Percentiles rank a stretch among this genome's conserved stretches.
Conservation (phyloP, 2,329 filamentous ascomycete species). For the Colletotrichum musicola region DNA sequence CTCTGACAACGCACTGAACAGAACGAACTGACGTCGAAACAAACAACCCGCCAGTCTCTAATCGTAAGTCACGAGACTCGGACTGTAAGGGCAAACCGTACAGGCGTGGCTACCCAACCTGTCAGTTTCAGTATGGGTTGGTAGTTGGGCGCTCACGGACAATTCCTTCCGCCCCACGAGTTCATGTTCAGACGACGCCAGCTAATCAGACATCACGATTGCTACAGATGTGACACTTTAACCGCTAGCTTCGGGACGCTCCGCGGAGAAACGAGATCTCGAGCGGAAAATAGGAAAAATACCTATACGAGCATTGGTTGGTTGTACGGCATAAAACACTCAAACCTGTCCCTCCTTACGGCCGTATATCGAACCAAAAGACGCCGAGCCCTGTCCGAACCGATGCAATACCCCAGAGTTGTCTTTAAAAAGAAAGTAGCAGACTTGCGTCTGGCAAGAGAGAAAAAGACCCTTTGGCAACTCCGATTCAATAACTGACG, state of each 20-base stretch:
- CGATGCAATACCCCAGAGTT: constrained; percentile 12
- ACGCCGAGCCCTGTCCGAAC: constrained; percentile 1
- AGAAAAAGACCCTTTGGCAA: not conserved
- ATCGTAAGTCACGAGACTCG: not conserved
- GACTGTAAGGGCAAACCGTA: not conserved
- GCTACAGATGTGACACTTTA: not conserved
- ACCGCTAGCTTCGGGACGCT: not conserved
- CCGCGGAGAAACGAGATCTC: not conserved
- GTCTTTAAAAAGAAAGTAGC: not conserved
- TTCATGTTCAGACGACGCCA: not conserved
- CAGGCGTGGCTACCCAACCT: not conserved
- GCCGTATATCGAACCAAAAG: not conserved
- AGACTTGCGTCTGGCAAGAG: not conserved
- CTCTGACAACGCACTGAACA: too few relatives aligned
- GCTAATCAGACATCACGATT: not conserved
- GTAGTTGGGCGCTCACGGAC: not conserved
- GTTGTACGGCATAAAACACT: not conserved
- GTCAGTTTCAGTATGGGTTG: constrained; percentile 6
- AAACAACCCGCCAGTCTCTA: not conserved
- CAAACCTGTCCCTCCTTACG: not conserved
- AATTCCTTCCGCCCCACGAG: constrained; percentile 4
- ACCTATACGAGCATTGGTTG: not conserved
- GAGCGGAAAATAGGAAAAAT: not conserved
- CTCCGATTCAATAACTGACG: not conserved
- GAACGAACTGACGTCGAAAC: not conserved